Conservation (phyloP, 2,329 filamentous ascomycete species). For the Cytospora piceae region DNA sequence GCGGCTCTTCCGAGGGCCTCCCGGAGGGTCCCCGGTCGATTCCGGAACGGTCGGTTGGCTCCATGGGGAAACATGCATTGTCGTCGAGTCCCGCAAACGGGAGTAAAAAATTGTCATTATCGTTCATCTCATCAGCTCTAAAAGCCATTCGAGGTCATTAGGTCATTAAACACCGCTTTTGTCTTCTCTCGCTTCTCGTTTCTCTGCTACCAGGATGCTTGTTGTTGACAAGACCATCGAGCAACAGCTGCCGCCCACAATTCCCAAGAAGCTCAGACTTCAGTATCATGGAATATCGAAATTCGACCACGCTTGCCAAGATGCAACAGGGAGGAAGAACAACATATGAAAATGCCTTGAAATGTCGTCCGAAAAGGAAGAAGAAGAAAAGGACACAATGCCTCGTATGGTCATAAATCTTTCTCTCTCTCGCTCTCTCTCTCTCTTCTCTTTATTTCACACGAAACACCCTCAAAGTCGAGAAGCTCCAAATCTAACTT, state of each 20-base stretch:
- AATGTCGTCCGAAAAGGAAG: not conserved
- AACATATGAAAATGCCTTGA: constrained; percentile 3
- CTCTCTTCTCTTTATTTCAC: constrained; percentile 2
- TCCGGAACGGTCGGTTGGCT: too few relatives aligned
- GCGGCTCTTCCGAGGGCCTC: too few relatives aligned
- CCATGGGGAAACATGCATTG: not conserved
- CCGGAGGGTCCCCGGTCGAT: too few relatives aligned
- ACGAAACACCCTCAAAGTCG: constrained; percentile 5
- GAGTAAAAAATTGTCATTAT: constrained; percentile 4
- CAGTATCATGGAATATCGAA: not conserved
- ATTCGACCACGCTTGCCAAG: constrained; percentile 5
- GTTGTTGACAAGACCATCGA: not conserved
- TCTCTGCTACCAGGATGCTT: not conserved
- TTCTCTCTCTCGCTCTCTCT: not conserved
- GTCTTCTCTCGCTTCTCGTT: constrained; percentile 11
- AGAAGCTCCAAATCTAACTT: constrained; percentile 11
- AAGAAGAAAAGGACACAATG: not conserved
- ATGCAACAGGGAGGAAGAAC: not conserved
- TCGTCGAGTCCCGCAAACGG: not conserved
- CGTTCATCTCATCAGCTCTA: constrained; percentile 28
- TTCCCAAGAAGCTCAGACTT: not conserved
- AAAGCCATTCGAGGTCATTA: constrained; percentile 25
- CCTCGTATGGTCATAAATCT: not conserved
- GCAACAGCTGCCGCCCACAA: not conserved
- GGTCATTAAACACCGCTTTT: constrained; percentile 21